These are phyloP conservation scores for Rhizophagus clarus DNA, from an alignment of 192 early-diverging fungal species.

Conservation along the genomic window DNA sequence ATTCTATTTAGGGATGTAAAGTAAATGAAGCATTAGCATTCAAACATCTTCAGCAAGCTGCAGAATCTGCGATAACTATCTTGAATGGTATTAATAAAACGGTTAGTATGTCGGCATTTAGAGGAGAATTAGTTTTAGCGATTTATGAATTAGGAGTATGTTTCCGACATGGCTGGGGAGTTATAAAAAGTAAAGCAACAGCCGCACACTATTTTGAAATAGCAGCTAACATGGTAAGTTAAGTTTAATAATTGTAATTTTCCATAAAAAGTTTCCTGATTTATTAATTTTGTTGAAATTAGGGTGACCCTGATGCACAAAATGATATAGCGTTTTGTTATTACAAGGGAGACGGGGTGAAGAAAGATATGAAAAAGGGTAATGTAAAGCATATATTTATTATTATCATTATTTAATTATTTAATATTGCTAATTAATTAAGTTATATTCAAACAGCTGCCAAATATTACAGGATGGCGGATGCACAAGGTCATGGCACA, in stretches of 20 bases:
- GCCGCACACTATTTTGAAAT: constrained; percentile 84
- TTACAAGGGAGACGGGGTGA: constrained; percentile 73
- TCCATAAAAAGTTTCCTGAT: neutral
- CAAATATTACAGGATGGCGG: constrained; percentile 74
- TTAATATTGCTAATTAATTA: neutral
- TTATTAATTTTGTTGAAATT: constrained; percentile 16
- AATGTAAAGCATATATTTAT: neutral
- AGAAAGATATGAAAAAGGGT: constrained; percentile 64
- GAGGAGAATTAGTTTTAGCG: constrained; percentile 70
- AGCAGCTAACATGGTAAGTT: constrained; percentile 62
- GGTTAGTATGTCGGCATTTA: constrained; percentile 57
- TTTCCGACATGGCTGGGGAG: constrained; percentile 83
- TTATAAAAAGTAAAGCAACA: constrained; percentile 67
- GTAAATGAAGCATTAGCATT: constrained; percentile 66
- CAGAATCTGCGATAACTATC: constrained; percentile 63
- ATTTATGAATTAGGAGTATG: constrained; percentile 80
- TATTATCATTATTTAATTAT: neutral
- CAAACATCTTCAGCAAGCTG: constrained; percentile 70
- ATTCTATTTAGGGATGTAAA: constrained; percentile 55
- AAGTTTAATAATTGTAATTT: neutral
- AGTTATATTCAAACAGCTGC: constrained; percentile 55
- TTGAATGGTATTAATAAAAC: constrained; percentile 57
- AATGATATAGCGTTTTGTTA: constrained; percentile 76
- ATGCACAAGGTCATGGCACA: constrained; percentile 63
- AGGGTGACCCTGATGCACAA: constrained; percentile 80